Conservation (phyloP, 176 grass and related monocot species). For the Zoysia pacifica region DNA sequence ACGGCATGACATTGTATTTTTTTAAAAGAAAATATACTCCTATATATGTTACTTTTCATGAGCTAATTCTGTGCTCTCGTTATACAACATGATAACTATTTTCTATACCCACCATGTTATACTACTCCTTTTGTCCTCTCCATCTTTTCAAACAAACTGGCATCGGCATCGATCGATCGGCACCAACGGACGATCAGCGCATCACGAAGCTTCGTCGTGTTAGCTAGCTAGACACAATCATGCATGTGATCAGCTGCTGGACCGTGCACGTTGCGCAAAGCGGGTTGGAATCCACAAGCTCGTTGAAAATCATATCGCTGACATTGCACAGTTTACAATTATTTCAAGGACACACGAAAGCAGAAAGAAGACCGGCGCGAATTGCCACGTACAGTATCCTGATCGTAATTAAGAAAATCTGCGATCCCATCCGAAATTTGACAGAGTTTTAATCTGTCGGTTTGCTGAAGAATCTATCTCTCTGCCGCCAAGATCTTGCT, state of each 20-base stretch:
- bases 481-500: background rate
- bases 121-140: background rate
- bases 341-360: background rate
- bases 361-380: background rate
- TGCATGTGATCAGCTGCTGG: background rate
- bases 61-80: too few species aligned
- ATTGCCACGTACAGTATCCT: background rate
- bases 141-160: background rate
- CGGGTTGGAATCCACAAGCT: conserved; percentile 4
- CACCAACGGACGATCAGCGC: background rate
- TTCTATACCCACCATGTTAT: background rate
- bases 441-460: background rate
- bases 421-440: background rate
- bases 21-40: too few species aligned
- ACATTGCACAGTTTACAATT: background rate
- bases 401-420: background rate
- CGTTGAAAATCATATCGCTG: background rate
- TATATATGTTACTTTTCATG: too few species aligned
- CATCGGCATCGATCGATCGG: background rate
- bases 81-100: too few species aligned
- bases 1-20: too few species aligned
- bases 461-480: background rate
- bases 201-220: background rate
- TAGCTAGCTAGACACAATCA: background rate
- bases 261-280: background rate